These are phyloP conservation scores for Phoma sp. DNA, from an alignment of 2,329 filamentous ascomycete genomes.

Conservation along the genomic window DNA sequence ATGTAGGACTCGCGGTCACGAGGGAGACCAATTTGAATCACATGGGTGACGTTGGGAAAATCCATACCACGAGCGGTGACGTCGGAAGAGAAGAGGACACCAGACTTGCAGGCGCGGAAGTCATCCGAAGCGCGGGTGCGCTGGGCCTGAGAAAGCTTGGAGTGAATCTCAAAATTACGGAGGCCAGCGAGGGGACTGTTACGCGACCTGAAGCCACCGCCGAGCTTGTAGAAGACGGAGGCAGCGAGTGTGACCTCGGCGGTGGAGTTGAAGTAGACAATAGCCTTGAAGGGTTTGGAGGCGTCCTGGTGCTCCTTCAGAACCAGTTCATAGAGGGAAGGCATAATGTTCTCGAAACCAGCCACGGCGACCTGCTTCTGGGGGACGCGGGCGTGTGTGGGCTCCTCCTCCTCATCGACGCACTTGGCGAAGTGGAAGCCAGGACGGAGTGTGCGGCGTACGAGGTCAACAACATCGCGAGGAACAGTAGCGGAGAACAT, in stretches of 20 bases:
- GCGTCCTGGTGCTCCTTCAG: slow-evolving; percentile 62
- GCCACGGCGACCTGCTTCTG: slow-evolving; percentile 74
- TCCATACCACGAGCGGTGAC: slow-evolving; percentile 60
- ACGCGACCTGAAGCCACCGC: slow-evolving; percentile 42
- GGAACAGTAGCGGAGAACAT: slow-evolving; percentile 96
- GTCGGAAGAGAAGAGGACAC: slow-evolving; percentile 58
- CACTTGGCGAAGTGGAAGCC: slow-evolving; percentile 90
- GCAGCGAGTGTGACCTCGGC: slow-evolving; percentile 71
- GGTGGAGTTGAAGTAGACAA: slow-evolving; percentile 87
- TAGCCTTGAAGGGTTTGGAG: slow-evolving; percentile 83
- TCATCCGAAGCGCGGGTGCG: slow-evolving; percentile 73
- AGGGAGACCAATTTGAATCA: slow-evolving; percentile 58
- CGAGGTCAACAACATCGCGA: slow-evolving; percentile 78
- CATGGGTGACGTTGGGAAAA: slow-evolving; percentile 59
- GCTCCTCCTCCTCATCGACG: slow-evolving; percentile 78
- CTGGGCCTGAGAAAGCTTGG: slow-evolving; percentile 71
- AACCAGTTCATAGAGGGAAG: slow-evolving; percentile 77
- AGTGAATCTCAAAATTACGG: slow-evolving; percentile 72
- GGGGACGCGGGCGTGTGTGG: slow-evolving; percentile 83
- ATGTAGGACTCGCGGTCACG: slow-evolving; percentile 56
- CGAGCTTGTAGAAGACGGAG: slow-evolving; percentile 62
- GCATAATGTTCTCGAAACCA: slow-evolving; percentile 77
- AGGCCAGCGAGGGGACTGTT: slow-evolving; percentile 37
- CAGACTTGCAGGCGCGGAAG: slow-evolving; percentile 71
- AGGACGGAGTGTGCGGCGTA: slow-evolving; percentile 76